Conservation (phyloP, 495 filamentous ascomycete species). For the Jackrogersella minutella region DNA sequence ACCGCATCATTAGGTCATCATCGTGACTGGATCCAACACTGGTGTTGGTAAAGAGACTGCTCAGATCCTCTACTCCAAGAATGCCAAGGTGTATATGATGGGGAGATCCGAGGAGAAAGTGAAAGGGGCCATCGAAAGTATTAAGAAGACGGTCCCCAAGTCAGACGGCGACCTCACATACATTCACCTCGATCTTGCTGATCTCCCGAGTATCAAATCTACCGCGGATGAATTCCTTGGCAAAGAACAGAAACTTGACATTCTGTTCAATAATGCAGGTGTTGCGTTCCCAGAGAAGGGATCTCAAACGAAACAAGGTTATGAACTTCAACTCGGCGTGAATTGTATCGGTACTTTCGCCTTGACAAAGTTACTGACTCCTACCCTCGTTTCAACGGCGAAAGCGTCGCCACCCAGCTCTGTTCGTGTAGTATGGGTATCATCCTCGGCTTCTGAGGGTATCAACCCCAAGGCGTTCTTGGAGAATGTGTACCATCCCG, state of each 20-base stretch:
- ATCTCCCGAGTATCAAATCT: slow-evolving; percentile 41
- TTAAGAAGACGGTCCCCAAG: slow-evolving; percentile 35
- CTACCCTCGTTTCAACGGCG: slow-evolving; percentile 42
- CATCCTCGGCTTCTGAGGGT: slow-evolving; percentile 44
- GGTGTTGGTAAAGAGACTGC: slow-evolving; percentile 58
- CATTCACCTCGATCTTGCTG: slow-evolving; percentile 44
- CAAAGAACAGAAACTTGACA: slow-evolving; percentile 36
- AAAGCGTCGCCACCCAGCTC: slow-evolving; percentile 36
- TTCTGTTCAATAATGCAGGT: slow-evolving; percentile 51
- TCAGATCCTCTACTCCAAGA: slow-evolving; percentile 53
- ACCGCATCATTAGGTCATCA: slow-evolving; percentile 40
- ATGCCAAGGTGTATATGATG: slow-evolving; percentile 62
- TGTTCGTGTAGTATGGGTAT: slow-evolving; percentile 57
- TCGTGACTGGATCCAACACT: slow-evolving; percentile 60
- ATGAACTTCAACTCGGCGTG: slow-evolving; percentile 50
- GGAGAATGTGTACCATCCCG: slow-evolving; percentile 19
- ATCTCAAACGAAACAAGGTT: slow-evolving; percentile 44
- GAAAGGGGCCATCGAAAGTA: slow-evolving; percentile 36
- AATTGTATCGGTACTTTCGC: slow-evolving; percentile 51
- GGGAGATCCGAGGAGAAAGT: slow-evolving; percentile 53
- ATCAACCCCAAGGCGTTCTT: slow-evolving; percentile 15
- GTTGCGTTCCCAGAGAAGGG: slow-evolving; percentile 38
- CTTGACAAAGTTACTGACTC: slow-evolving; percentile 53
- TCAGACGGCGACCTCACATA: slow-evolving; percentile 38
- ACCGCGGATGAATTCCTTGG: slow-evolving; percentile 35